Conservation (phyloP, 139 green algal species). For the Bryopsis sp. region DNA sequence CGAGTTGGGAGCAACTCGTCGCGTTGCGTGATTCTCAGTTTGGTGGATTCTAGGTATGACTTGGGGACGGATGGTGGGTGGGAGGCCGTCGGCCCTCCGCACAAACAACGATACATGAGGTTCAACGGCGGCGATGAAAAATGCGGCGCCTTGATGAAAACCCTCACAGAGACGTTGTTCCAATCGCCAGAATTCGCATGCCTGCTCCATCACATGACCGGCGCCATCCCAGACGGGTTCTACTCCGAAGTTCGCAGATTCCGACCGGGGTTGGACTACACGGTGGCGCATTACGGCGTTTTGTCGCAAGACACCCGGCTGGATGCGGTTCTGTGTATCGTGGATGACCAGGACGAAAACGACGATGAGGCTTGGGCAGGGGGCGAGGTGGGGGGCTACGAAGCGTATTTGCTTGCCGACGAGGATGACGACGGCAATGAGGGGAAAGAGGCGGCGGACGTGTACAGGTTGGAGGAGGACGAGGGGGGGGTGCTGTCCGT, state of each 20-base stretch:
- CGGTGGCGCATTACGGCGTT: slow-evolving; percentile 66
- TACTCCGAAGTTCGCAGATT: slow-evolving; percentile 60
- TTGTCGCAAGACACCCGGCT: slow-evolving; percentile 51
- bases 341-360: slow-evolving; percentile 36
- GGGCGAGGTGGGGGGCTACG: slow-evolving; percentile 68
- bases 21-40: too few relatives aligned
- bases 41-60: too few relatives aligned
- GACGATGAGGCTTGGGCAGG: slow-evolving; percentile 33
- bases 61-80: too few relatives aligned
- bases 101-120: slow-evolving; percentile 78
- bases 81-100: slow-evolving; percentile 39
- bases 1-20: too few relatives aligned
- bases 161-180: slow-evolving; percentile 38
- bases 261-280: slow-evolving; percentile 76
- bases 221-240: slow-evolving; percentile 34
- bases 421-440: slow-evolving; percentile 47
- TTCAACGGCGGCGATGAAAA: slow-evolving; percentile 22
- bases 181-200: slow-evolving; percentile 43
- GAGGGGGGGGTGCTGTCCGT: slow-evolving; percentile 73
- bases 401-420: slow-evolving; percentile 74
- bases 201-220: slow-evolving; percentile 50
- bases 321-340: slow-evolving; percentile 71
- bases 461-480: slow-evolving; percentile 52
- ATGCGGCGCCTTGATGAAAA: slow-evolving; percentile 12
- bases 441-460: slow-evolving; percentile 41